Conservation (phyloP, 495 filamentous ascomycete genomes). For the Extremus antarcticus region DNA sequence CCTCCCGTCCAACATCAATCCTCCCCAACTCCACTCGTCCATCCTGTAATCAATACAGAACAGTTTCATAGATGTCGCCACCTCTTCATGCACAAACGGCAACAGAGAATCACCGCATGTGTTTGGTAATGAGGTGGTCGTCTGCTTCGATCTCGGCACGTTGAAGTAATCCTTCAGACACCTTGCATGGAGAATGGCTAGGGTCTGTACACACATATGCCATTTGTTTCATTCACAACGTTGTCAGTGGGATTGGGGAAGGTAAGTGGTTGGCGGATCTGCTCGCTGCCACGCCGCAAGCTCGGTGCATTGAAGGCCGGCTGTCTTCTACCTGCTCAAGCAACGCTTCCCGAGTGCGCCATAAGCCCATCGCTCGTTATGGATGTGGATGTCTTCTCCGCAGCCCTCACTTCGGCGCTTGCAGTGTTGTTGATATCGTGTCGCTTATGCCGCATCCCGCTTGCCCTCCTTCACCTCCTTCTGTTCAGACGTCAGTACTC, state of each 20-base stretch:
- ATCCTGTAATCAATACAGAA: neutral
- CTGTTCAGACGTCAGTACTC: conserved; percentile 40
- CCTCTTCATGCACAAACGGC: conserved; percentile 79
- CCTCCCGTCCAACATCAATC: neutral
- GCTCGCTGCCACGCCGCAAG: no score
- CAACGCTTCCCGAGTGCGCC: no score
- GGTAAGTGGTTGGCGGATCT: no score
- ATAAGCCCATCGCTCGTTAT: conserved; percentile 6
- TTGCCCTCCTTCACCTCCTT: conserved; percentile 98
- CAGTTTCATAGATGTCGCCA: conserved; percentile 49
- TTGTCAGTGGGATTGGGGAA: no score
- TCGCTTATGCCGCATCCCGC: conserved; percentile 50
- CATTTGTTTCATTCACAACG: conserved; percentile 24
- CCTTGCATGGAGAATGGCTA: conserved; percentile 56
- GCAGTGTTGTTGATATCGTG: no score
- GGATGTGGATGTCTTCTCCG: no score
- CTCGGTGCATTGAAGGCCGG: neutral
- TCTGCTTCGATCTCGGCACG: conserved; percentile 78
- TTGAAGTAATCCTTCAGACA: conserved; percentile 83
- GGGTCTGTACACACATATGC: conserved; percentile 99
- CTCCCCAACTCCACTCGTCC: neutral
- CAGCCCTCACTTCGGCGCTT: no score
- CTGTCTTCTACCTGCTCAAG: neutral
- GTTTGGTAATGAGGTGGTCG: conserved; percentile 92
- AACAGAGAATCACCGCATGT: conserved; percentile 50